A percentile compares a stretch with the other conserved stretches of the same genome.
These are phyloP conservation scores for Diaporthe capsici DNA, from an alignment of 2,329 filamentous ascomycete genomes.

Conservation along the genomic window DNA sequence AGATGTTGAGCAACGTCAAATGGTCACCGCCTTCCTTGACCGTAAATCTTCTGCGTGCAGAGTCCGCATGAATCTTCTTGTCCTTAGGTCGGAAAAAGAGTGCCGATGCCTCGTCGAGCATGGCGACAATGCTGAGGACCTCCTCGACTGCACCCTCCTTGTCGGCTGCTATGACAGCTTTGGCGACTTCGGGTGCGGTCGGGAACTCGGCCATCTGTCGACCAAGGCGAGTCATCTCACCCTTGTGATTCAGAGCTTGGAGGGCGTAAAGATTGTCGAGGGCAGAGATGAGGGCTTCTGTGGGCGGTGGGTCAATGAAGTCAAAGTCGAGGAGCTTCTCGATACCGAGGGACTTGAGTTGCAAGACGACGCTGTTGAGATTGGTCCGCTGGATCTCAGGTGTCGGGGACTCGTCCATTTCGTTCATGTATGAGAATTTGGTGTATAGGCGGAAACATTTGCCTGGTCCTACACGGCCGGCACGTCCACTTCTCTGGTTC, in stretches of 20 bases:
- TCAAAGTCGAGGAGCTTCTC: conserved; percentile 95
- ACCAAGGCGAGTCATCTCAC: conserved; percentile 90
- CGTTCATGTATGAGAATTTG: conserved; percentile 93
- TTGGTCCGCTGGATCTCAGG: conserved; percentile 96
- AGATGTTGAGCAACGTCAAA: conserved; percentile 89
- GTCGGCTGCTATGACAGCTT: conserved; percentile 88
- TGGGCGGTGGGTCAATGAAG: conserved; percentile 94
- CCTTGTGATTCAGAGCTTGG: conserved; percentile 88
- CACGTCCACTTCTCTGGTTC: conserved; percentile 92
- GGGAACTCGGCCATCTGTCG: conserved; percentile 97
- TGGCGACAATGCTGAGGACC: conserved; percentile 91
- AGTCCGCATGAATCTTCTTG: conserved; percentile 96
- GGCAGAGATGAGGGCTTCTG: conserved; percentile 89
- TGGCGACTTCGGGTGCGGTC: conserved; percentile 91
- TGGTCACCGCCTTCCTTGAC: conserved; percentile 93
- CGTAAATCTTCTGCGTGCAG: conserved; percentile 89
- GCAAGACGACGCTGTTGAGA: conserved; percentile 84
- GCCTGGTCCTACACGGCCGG: conserved; percentile 90
- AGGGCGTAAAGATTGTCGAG: conserved; percentile 93
- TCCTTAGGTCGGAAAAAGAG: conserved; percentile 97
- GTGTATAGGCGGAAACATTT: conserved; percentile 96
- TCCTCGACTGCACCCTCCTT: conserved; percentile 95
- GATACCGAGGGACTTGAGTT: conserved; percentile 91
- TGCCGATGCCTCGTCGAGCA: conserved; percentile 89
- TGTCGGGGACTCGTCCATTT: conserved; percentile 91